Evolutionary conservation across 495 filamentous ascomycete genomes (phyloP), one percentile per base, ranked within the genome.

Genomic region (Penicillium egyptiacum): DNA sequence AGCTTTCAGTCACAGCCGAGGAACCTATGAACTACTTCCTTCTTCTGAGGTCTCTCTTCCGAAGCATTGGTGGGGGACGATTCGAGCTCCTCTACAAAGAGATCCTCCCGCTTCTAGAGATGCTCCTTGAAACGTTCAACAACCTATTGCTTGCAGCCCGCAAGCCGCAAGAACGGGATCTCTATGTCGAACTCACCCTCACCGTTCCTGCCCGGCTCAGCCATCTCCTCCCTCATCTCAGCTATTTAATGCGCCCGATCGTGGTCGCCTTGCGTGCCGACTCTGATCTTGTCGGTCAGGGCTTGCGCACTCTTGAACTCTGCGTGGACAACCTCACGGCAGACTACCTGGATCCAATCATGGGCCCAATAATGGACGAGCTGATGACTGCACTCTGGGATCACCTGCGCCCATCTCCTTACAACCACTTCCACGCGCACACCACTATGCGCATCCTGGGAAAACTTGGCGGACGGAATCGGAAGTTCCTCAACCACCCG

Each of bases 21-120:
- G 92, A 96, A 63, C 95, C 95, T 2, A 96, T 96, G 88, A 98
- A 99, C 74, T 98, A 98, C 70, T 99, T 98, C 79, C 79, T 96
- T 16, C 83, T 99, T 2, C 77, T 99, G 40, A 84, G 95, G 30
- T 96, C 90, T 0, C 79, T 99, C 4, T 99, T 99, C 66, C 78
- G 95, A 43, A 97, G 92, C 66, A 99, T 99, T 60, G 95, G 95
- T 17, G 95, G 95, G 54, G 95, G 95, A 1, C 86, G 95, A 31
- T 99, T 99, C 56, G 95, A 99, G 76, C 88, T 96, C 54, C 79
- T 98, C 1, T 99, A 99, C 72, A 98, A 99, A 72, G 92, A 98
- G 68, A 96, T 99, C 50, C 75, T 99, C 16, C 95, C 95, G 20
- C 81, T 99, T 6, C 76, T 99, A 39, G 95, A 99, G 73, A 97